Conservation (phyloP, 139 green algal genomes). For the Edaphochlamys debaryana region DNA sequence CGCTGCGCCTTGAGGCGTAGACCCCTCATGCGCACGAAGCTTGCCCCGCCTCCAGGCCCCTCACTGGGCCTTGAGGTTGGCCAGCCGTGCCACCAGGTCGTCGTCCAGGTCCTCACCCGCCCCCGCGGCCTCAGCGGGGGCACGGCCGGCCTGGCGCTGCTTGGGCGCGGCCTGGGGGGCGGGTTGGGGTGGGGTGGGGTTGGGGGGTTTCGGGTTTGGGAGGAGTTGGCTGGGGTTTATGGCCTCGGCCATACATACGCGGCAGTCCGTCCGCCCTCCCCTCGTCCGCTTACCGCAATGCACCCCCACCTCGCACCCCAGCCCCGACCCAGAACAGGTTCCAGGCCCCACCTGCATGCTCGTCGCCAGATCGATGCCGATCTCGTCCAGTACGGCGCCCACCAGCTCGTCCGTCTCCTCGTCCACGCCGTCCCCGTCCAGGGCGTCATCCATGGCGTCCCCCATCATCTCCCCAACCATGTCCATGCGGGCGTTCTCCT, state of each 20-base stretch:
- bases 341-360: slow-evolving; percentile 49
- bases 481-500: slow-evolving; percentile 76
- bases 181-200: too few species aligned
- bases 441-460: slow-evolving; percentile 68
- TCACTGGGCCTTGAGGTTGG: slow-evolving; percentile 45
- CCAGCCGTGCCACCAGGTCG: slow-evolving; percentile 50
- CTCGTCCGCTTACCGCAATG: too few species aligned
- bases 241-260: too few species aligned
- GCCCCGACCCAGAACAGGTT: too few species aligned
- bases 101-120: slow-evolving; percentile 40
- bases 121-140: slow-evolving; percentile 2
- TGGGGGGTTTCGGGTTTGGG: too few species aligned
- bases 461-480: slow-evolving; percentile 79
- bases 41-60: too few species aligned
- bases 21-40: too few species aligned
- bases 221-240: too few species aligned
- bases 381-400: slow-evolving; percentile 82
- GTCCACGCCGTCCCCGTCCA: slow-evolving; percentile 76
- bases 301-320: too few species aligned
- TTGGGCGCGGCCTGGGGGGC: too few species aligned
- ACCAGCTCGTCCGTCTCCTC: slow-evolving; percentile 77
- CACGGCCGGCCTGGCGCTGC: slow-evolving; percentile 2
- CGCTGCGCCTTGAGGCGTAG: too few species aligned
- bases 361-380: slow-evolving; percentile 77
- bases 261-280: too few species aligned